Evolutionary conservation across 2,329 filamentous ascomycete species (phyloP).

Genomic region (Arthrobotrys pseudoclavata): DNA sequence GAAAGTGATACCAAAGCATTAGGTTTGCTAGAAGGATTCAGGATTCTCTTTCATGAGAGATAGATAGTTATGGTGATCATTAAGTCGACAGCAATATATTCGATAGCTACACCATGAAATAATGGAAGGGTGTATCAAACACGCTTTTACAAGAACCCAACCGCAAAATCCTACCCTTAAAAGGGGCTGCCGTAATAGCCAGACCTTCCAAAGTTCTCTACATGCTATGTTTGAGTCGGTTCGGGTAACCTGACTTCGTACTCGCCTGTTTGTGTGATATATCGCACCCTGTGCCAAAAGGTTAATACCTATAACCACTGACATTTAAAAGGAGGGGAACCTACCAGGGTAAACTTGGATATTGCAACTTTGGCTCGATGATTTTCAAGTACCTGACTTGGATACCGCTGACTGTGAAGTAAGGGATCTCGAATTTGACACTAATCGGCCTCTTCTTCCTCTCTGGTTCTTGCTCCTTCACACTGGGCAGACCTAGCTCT

Average conservation of each 20-base stretch:
- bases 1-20: neutral
- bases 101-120: constrained; percentile 15
- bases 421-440: constrained; percentile 99
- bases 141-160: constrained; percentile 42
- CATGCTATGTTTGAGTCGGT: constrained; percentile 78
- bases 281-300: constrained; percentile 82
- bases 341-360: constrained; percentile 71
- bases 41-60: neutral
- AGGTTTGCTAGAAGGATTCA: neutral
- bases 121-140: constrained; percentile 47
- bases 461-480: constrained; percentile 77
- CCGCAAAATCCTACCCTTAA: constrained; percentile 21
- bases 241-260: constrained; percentile 66
- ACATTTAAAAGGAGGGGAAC: constrained; percentile 63
- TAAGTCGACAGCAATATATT: constrained; percentile 21
- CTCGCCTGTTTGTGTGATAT: constrained; percentile 86
- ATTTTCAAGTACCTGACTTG: constrained; percentile 99
- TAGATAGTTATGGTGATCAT: constrained; percentile 1
- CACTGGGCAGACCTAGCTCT: constrained; percentile 91
- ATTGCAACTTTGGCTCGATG: constrained; percentile 83
- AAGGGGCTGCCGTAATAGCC: neutral
- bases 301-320: neutral
- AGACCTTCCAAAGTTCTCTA: neutral
- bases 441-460: constrained; percentile 87
- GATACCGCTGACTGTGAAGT: constrained; percentile 99